Conservation (phyloP, 2,329 filamentous ascomycete genomes). For the Magnaporthiopsis incrustans region DNA sequence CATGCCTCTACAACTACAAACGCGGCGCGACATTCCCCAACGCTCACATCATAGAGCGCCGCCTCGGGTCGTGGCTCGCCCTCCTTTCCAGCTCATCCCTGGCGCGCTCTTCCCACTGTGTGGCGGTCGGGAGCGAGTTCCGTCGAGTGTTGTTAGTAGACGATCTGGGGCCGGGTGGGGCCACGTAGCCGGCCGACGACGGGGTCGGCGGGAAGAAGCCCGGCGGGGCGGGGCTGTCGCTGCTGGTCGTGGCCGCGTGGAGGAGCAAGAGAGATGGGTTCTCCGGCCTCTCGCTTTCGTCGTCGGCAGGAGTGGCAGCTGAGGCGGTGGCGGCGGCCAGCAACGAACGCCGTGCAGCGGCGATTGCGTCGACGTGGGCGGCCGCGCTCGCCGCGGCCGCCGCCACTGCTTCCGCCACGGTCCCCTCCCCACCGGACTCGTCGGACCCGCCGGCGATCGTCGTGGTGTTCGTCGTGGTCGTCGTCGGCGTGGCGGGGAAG, state of each 20-base stretch:
- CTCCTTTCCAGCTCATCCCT: slow-evolving; percentile 3
- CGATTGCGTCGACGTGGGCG: background rate
- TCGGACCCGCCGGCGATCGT: background rate
- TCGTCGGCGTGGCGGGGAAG: background rate
- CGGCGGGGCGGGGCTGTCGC: background rate
- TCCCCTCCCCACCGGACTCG: no score
- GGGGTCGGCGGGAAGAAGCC: background rate
- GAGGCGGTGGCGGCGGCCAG: no score
- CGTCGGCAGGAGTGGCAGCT: background rate
- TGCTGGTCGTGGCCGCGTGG: background rate
- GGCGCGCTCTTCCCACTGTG: slow-evolving; percentile 6
- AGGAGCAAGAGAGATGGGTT: background rate
- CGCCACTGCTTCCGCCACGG: background rate
- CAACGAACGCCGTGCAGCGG: no score
- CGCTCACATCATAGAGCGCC: background rate
- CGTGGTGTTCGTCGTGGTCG: background rate
- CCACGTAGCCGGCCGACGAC: background rate
- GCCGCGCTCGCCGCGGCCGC: no score
- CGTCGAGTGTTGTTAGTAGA: background rate
- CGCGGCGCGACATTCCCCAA: background rate
- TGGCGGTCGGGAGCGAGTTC: background rate
- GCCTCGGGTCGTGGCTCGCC: background rate
- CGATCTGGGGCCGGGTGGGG: background rate
- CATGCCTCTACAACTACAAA: background rate
- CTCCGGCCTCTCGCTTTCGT: background rate